Evolutionary conservation across 805 yeast genomes (phyloP).

Genomic region (Yamadazyma insecticola): DNA sequence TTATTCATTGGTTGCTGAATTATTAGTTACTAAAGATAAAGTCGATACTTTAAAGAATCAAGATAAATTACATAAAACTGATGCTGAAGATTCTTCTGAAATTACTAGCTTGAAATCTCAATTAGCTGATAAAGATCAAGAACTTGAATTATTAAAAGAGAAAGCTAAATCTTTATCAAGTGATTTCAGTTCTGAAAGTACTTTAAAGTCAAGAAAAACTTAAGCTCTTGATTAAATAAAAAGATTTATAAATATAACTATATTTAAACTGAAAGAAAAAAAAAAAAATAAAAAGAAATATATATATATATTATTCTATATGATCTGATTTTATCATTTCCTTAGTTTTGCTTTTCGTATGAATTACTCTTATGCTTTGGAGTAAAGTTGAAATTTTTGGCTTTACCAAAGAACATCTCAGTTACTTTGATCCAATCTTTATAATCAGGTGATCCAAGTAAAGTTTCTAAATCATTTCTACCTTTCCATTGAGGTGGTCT

Average conservation of each 20-base stretch:
- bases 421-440: slow-evolving; percentile 94
- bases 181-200: slow-evolving; percentile 43
- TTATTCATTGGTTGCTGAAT: slow-evolving; percentile 70
- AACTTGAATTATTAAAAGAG: slow-evolving; percentile 62
- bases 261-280: too few relatives aligned
- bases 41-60: slow-evolving; percentile 31
- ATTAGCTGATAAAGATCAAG: slow-evolving; percentile 54
- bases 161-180: slow-evolving; percentile 63
- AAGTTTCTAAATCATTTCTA: slow-evolving; percentile 86
- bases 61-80: slow-evolving; percentile 10
- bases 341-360: slow-evolving; percentile 28
- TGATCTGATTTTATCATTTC: neutral
- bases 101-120: slow-evolving; percentile 42
- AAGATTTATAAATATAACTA: neutral
- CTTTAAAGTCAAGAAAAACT: slow-evolving; percentile 12
- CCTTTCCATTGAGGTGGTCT: slow-evolving; percentile 94
- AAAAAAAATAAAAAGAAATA: too few relatives aligned
- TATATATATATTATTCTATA: too few relatives aligned
- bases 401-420: slow-evolving; percentile 92
- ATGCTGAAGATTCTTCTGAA: slow-evolving; percentile 31
- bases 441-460: slow-evolving; percentile 79
- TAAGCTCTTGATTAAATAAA: neutral
- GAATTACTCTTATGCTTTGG: slow-evolving; percentile 97
- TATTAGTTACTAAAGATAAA: slow-evolving; percentile 60
- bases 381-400: slow-evolving; percentile 66